phyloP scores from a whole-genome alignment of 1,284 basidiomycete genomes.

The Afroboletus lepidellus region DNA sequence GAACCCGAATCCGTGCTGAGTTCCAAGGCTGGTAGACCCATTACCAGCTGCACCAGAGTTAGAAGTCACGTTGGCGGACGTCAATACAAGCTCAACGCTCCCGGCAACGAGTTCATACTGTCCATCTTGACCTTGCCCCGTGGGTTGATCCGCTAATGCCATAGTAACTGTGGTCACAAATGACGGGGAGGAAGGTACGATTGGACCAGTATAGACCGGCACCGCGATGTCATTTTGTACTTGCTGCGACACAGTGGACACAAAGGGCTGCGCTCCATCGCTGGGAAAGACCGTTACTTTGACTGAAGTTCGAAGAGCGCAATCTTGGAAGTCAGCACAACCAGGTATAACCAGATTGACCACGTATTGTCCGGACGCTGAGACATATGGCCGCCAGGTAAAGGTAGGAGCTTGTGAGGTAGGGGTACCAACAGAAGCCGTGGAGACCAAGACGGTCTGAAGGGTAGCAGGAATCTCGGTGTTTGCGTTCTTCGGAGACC shows the following conservation, averaged over 20 bases:
- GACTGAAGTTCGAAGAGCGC: conserved; percentile 77
- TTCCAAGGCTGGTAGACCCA: conserved; percentile 30
- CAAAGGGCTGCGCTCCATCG: conserved; percentile 58
- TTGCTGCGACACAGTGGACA: conserved; percentile 72
- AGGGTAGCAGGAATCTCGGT: conserved; percentile 80
- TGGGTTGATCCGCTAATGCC: conserved; percentile 60
- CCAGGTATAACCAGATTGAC: conserved; percentile 87
- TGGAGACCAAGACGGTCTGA: conserved; percentile 72
- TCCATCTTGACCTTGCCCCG: conserved; percentile 59
- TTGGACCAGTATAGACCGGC: conserved; percentile 78
- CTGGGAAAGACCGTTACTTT: conserved; percentile 83
- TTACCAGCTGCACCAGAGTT: conserved; percentile 32
- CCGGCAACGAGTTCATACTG: conserved; percentile 82
- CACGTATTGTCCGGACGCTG: conserved; percentile 83
- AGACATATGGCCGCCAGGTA: conserved; percentile 90
- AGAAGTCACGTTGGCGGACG: conserved; percentile 49
- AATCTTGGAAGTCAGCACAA: conserved; percentile 80
- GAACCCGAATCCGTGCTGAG: conserved; percentile 64
- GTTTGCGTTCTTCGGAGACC: conserved; percentile 60
- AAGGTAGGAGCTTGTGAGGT: conserved; percentile 66
- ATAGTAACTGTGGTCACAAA: conserved; percentile 79
- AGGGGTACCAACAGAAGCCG: conserved; percentile 64
- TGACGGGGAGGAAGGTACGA: conserved; percentile 68
- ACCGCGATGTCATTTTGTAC: conserved; percentile 63
- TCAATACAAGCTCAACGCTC: conserved; percentile 71